Evolutionary conservation across 1,284 basidiomycete species (phyloP).

Genomic region (Ceratobasidium sp.): DNA sequence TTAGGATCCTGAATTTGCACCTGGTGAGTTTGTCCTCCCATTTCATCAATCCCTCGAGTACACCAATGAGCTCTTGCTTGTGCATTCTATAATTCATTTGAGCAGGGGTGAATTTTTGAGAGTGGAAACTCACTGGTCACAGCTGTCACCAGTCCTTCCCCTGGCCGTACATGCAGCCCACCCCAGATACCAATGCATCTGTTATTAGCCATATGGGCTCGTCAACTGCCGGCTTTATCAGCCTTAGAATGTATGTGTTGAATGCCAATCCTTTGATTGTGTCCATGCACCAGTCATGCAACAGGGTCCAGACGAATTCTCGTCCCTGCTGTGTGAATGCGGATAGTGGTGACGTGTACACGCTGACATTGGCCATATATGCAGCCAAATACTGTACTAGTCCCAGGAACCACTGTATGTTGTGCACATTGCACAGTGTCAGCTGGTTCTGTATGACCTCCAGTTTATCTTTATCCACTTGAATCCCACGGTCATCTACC

Average conservation of each 20-base stretch:
- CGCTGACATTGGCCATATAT: conserved; percentile 53
- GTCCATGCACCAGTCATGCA: conserved; percentile 57
- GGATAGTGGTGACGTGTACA: conserved; percentile 51
- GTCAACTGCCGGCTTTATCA: conserved; percentile 39
- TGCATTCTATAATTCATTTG: conserved; percentile 10
- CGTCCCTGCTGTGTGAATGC: conserved; percentile 51
- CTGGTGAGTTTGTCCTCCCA: conserved; percentile 60
- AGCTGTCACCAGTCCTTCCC: neutral
- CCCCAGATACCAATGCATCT: conserved; percentile 55
- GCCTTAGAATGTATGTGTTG: conserved; percentile 52
- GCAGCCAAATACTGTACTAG: conserved; percentile 54
- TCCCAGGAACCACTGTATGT: conserved; percentile 29
- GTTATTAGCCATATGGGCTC: conserved; percentile 51
- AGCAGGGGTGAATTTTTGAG: neutral
- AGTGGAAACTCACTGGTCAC: conserved; percentile 1
- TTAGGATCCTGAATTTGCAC: conserved; percentile 55
- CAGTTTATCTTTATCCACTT: conserved; percentile 19
- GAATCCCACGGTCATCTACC: conserved; percentile 2
- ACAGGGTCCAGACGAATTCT: conserved; percentile 55
- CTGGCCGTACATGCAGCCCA: conserved; percentile 27
- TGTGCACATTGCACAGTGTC: neutral
- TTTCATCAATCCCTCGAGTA: conserved; percentile 58
- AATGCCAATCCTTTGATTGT: conserved; percentile 55
- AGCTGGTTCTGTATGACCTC: neutral
- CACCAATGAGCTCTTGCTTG: conserved; percentile 53